Percentiles rank a stretch among this genome's conserved stretches.
These are phyloP conservation scores for Puccinia horiana DNA, from an alignment of 1,284 basidiomycete species.

Conservation along the genomic window DNA sequence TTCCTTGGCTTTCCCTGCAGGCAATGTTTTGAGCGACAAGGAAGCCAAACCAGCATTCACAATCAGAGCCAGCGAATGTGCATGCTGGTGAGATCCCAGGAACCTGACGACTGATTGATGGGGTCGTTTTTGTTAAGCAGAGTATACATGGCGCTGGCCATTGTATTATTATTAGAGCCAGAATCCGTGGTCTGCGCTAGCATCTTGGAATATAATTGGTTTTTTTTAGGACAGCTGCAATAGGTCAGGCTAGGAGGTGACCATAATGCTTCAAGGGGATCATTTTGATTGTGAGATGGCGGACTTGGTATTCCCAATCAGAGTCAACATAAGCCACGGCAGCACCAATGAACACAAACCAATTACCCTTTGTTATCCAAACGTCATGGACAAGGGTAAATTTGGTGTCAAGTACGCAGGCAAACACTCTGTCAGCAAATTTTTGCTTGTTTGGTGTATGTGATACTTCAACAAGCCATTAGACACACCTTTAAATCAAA, in stretches of 20 bases:
- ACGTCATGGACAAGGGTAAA: neutral
- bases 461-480: neutral
- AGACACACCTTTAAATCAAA: neutral
- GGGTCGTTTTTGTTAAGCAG: neutral
- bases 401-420: neutral
- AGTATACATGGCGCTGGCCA: neutral
- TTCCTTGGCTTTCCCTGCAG: neutral
- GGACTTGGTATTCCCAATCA: neutral
- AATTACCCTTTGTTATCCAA: neutral
- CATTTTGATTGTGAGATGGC: neutral
- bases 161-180: no score
- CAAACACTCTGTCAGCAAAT: neutral
- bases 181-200: no score
- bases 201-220: no score
- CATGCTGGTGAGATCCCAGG: neutral
- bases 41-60: neutral
- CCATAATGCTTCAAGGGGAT: conserved; percentile 8
- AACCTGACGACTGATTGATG: neutral
- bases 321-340: no score
- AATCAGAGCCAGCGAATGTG: neutral
- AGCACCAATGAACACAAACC: neutral
- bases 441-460: no score
- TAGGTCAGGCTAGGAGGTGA: neutral
- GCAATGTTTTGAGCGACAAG: neutral
- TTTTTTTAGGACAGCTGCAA: neutral